Conservation (phyloP, 2,329 filamentous ascomycete genomes). For the Helotiales sp. region DNA sequence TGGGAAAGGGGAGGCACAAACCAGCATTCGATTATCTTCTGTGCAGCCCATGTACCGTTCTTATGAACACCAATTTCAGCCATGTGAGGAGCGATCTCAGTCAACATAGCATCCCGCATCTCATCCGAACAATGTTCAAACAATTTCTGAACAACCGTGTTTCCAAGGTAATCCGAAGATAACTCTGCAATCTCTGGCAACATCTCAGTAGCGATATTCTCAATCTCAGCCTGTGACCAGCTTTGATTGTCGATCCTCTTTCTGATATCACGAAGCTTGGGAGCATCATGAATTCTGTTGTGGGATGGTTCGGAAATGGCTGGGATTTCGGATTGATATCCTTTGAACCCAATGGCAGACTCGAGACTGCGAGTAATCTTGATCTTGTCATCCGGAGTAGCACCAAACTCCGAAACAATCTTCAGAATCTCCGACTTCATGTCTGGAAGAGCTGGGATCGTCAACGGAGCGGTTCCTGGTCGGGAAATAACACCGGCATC, state of each 20-base stretch:
- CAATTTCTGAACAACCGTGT: constrained; percentile 98
- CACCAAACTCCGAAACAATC: constrained; percentile 89
- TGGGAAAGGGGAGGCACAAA: neutral
- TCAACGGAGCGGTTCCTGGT: constrained; percentile 58
- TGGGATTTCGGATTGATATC: constrained; percentile 84
- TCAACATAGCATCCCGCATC: constrained; percentile 89
- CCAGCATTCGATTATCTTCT: constrained; percentile 94
- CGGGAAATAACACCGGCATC: constrained; percentile 48
- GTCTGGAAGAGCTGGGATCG: constrained; percentile 74
- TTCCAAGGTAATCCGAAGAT: constrained; percentile 93
- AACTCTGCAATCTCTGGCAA: constrained; percentile 95
- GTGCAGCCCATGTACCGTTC: constrained; percentile 98
- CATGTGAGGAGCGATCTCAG: constrained; percentile 85
- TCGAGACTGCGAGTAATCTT: constrained; percentile 77
- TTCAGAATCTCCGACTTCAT: constrained; percentile 82
- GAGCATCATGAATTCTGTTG: constrained; percentile 88
- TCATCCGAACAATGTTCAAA: constrained; percentile 95
- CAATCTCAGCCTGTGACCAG: constrained; percentile 84
- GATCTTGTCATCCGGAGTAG: constrained; percentile 75
- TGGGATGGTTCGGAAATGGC: constrained; percentile 86
- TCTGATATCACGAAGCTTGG: constrained; percentile 90
- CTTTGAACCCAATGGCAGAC: constrained; percentile 73
- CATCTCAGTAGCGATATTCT: constrained; percentile 91
- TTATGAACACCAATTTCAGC: constrained; percentile 98
- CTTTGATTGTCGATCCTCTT: constrained; percentile 98